Percentiles rank a stretch among this genome's conserved stretches.
phyloP scores from a whole-genome alignment of 208 protist species.

The Trypanosoma theileri region DNA sequence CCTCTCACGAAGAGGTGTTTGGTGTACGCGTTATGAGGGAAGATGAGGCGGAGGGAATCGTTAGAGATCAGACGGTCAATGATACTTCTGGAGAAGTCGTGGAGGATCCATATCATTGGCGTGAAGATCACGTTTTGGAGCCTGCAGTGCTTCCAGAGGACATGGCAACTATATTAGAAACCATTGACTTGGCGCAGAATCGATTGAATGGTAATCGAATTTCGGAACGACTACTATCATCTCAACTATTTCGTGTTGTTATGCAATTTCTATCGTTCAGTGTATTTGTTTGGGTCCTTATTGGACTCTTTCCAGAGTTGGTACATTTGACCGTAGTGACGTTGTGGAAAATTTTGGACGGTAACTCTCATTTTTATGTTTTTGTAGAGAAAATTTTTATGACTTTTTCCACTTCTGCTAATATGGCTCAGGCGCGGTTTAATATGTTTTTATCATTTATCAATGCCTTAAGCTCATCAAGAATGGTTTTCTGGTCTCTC shows the following conservation, averaged over 20 bases:
- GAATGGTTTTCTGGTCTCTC: slow-evolving; percentile 2
- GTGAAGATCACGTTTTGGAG: slow-evolving; percentile 1
- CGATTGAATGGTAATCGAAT: neutral
- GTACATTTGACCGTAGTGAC: neutral
- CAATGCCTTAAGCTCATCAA: slow-evolving; percentile 18
- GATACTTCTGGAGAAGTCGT: neutral
- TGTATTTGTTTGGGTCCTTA: slow-evolving; percentile 3
- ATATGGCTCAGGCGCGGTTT: slow-evolving; percentile 2
- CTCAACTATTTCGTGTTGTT: neutral
- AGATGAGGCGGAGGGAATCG: neutral
- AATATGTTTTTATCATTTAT: slow-evolving; percentile 15
- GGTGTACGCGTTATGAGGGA: neutral
- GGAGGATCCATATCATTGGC: neutral
- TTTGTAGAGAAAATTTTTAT: slow-evolving; percentile 4
- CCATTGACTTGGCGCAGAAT: neutral
- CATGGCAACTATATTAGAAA: slow-evolving; percentile 20
- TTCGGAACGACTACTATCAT: neutral
- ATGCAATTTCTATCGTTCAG: slow-evolving; percentile 15
- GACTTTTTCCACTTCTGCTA: slow-evolving; percentile 3
- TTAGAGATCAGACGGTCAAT: neutral
- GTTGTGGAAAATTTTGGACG: slow-evolving; percentile 11
- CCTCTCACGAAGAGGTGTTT: slow-evolving; percentile 1
- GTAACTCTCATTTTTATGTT: neutral
- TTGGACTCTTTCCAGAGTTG: slow-evolving; percentile 13
- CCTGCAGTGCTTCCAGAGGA: slow-evolving; percentile 23